Evolutionary conservation across 768 basidiomycete genomes (phyloP).

Genomic region (Hypholoma sublateritium): DNA sequence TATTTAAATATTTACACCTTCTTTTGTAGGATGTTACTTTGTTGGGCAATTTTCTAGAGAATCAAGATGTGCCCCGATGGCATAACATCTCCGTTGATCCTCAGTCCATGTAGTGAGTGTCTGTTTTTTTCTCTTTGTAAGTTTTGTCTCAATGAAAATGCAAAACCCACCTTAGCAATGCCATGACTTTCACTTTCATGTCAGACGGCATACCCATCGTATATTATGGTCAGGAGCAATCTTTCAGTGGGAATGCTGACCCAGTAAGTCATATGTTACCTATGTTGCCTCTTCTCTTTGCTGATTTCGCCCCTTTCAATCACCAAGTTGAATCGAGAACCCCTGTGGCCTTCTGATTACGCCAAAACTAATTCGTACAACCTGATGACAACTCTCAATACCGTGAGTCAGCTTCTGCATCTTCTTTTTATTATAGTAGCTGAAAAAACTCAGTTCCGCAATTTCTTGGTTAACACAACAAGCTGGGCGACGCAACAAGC

Average conservation of each 20-base stretch:
- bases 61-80: conserved; percentile 79
- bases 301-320: background rate
- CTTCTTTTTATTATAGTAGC: background rate
- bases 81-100: conserved; percentile 69
- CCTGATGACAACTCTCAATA: conserved; percentile 59
- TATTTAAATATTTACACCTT: background rate
- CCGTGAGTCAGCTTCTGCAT: conserved; percentile 30
- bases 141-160: background rate
- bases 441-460: conserved; percentile 50
- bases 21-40: conserved; percentile 36
- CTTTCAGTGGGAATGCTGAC: conserved; percentile 60
- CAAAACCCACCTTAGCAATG: conserved; percentile 45
- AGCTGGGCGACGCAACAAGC: conserved; percentile 55
- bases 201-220: conserved; percentile 82
- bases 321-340: conserved; percentile 67
- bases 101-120: conserved; percentile 62
- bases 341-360: conserved; percentile 72
- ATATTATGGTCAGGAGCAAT: conserved; percentile 82
- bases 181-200: conserved; percentile 75
- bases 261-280: conserved; percentile 44
- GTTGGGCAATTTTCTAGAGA: conserved; percentile 80
- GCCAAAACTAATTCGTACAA: conserved; percentile 56
- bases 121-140: background rate
- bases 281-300: background rate
- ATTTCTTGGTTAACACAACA: conserved; percentile 55